Base-by-base conservation (phyloP, 768 basidiomycete genomes). In the Boletus tylopilopsis region DNA sequence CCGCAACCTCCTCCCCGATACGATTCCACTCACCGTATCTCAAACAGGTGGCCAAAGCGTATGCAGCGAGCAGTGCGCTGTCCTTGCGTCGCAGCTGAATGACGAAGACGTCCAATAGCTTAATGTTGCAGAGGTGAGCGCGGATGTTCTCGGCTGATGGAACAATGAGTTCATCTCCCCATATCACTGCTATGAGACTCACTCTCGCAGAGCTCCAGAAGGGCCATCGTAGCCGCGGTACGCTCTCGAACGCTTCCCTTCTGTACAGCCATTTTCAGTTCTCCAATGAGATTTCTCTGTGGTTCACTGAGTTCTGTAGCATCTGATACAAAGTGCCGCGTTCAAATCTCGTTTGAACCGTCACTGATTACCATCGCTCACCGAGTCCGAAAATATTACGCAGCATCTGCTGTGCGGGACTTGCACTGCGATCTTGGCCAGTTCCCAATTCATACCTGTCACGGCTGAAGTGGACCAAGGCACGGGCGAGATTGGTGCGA, bases 181-280 rank as follows among this genome's bases (percentile, higher is more conserved):
- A 0, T 10, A 8, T 12, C 9, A 3, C 30, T 12, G 10, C 27
- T 24, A 21, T 6, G 10, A 30, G 5, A 29, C 51, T 12, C 15
- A 64, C 61, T 50, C 25, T 60, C 49, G 38, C 50, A 55, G 16
- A 63, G 49, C 12, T 53, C 55, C 24, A 64, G 8, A 19, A 63
- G 23, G 4, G 62, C 52, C 47, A 61, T 40, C 4, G 61, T 64
- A 11, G 56, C 51, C 24, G 47, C 54, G 4, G 45, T 58, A 27
- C 61, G 63, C 19, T 53, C 63, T n/a, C 43, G 49, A n/a, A 38
- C 24, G 23, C 43, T 45, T 4, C 47, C 41, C 0, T 24, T 40
- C 33, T 40, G 32, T 24, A 46, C 30, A 7, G 53, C 51, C 4
- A 2, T 25, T 21, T 38, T 55, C 12, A 63, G 33, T 24, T 49